phyloP scores from a whole-genome alignment of 257 asterid species.

The Solanum gracilifrons region DNA sequence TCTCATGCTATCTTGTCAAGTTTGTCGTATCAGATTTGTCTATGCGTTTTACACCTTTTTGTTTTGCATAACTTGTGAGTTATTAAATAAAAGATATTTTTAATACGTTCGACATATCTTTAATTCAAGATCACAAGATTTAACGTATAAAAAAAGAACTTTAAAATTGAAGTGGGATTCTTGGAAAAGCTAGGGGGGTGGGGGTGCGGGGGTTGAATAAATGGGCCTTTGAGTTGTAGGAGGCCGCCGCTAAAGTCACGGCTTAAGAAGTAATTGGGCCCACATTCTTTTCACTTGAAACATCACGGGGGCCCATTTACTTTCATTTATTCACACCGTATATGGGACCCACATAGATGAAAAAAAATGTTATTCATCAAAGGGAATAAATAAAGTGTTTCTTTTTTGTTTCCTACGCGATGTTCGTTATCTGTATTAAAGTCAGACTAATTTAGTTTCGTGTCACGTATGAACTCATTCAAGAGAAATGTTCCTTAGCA shows the following conservation, averaged over 20 bases:
- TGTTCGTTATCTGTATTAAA: fast-evolving
- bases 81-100: neutral
- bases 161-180: neutral
- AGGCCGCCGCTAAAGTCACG: slow-evolving; percentile 27
- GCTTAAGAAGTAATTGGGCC: slow-evolving; percentile 4
- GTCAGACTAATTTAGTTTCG: fast-evolving
- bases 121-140: neutral
- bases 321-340: slow-evolving; percentile 30
- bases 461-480: too few relatives aligned
- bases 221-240: slow-evolving; percentile 3
- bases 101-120: neutral
- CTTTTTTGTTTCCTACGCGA: too few relatives aligned
- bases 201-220: neutral
- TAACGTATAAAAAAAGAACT: neutral
- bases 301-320: slow-evolving; percentile 30
- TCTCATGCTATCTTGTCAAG: too few relatives aligned
- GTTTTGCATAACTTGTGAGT: too few relatives aligned
- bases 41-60: neutral
- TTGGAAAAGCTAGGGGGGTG: too few relatives aligned
- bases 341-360: neutral
- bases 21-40: neutral
- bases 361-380: neutral
- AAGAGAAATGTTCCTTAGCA: too few relatives aligned
- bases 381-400: neutral
- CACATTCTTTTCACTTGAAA: slow-evolving; percentile 14